These are phyloP conservation scores for Antrodiella citrinella DNA, from an alignment of 768 basidiomycete species.

Conservation along the genomic window DNA sequence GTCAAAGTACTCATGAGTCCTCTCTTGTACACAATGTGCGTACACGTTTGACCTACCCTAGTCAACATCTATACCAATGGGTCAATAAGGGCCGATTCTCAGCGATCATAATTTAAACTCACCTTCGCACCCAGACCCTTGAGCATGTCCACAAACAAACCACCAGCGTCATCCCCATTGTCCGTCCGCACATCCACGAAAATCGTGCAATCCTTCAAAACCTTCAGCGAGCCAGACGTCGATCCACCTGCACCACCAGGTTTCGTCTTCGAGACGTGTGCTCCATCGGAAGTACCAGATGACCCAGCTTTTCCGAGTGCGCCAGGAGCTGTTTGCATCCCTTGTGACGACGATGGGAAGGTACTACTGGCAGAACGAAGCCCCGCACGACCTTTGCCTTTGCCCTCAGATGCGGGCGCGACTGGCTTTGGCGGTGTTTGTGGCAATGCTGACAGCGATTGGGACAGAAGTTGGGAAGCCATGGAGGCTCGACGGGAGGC, in stretches of 20 bases:
- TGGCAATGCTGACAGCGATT: conserved; percentile 49
- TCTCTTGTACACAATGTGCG: conserved; percentile 83
- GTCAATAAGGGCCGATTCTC: neutral
- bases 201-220: conserved; percentile 66
- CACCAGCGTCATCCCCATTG: conserved; percentile 74
- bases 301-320: conserved; percentile 2
- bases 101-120: conserved; percentile 16
- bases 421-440: conserved; percentile 25
- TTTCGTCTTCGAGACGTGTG: conserved; percentile 5
- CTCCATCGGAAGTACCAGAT: neutral
- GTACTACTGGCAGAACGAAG: conserved; percentile 6
- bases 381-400: conserved; percentile 12
- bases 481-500: conserved; percentile 48
- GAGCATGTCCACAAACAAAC: conserved; percentile 79
- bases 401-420: conserved; percentile 8
- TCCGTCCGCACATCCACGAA: conserved; percentile 77
- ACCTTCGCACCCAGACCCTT: conserved; percentile 76
- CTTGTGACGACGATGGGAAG: neutral
- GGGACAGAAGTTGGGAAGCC: conserved; percentile 53
- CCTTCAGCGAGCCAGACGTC: conserved; percentile 29
- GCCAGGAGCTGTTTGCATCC: conserved; percentile 3
- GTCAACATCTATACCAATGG: conserved; percentile 39
- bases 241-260: neutral
- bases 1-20: conserved; percentile 67
- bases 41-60: conserved; percentile 65